A percentile compares a stretch with the other conserved stretches of the same genome.
Evolutionary conservation across 225 moss, liverwort and hornwort species (phyloP).

Genomic region (Marchantia polymorpha): DNA sequence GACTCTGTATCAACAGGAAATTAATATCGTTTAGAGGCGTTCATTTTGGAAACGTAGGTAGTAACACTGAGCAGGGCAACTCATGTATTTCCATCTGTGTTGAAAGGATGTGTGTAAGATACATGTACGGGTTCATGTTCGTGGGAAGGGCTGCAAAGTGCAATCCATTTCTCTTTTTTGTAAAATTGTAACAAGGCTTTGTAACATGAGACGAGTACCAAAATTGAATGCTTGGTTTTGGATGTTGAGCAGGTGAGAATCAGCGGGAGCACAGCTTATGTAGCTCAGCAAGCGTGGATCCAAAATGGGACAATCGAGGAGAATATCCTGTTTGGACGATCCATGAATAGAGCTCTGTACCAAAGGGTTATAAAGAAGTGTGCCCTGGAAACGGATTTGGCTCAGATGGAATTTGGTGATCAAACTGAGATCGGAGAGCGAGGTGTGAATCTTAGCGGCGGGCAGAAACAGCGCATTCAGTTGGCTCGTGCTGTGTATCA

Average conservation of each 20-base stretch:
- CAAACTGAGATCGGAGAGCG: constrained; percentile 94
- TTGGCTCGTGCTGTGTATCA: constrained; percentile 95
- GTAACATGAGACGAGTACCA: neutral
- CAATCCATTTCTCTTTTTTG: neutral
- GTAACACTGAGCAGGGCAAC: too few species aligned
- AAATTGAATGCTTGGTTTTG: neutral
- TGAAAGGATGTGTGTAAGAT: too few species aligned
- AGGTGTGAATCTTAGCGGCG: constrained; percentile 89
- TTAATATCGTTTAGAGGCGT: too few species aligned
- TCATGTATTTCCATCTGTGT: too few species aligned
- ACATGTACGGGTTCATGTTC: too few species aligned
- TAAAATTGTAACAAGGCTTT: too few species aligned
- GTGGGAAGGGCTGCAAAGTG: too few species aligned
- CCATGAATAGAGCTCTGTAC: constrained; percentile 60
- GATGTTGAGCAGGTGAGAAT: constrained; percentile 55
- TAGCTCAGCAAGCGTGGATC: constrained; percentile 90
- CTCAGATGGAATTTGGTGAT: constrained; percentile 80
- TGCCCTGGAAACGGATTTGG: constrained; percentile 66
- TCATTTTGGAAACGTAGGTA: too few species aligned
- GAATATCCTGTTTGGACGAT: constrained; percentile 73
- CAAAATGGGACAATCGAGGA: constrained; percentile 88
- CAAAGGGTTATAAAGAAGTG: constrained; percentile 51
- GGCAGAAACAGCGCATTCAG: constrained; percentile 97
- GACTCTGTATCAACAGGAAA: too few species aligned
- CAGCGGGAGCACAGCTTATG: constrained; percentile 74